Conservation (phyloP, 2,329 filamentous ascomycete genomes). For the Aspergillus sp. region DNA sequence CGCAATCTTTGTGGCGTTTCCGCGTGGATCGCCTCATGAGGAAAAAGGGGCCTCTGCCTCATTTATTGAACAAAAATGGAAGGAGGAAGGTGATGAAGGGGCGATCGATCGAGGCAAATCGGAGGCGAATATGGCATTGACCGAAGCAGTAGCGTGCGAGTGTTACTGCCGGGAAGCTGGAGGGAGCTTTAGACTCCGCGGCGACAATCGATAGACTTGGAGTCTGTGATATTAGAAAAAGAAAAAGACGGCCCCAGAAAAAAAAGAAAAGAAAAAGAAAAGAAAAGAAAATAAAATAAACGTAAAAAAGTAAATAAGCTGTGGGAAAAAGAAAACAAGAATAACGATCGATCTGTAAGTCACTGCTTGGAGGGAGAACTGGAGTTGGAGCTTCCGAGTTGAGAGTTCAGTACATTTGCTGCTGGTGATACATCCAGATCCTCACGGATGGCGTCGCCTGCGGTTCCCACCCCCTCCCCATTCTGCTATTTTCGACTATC, state of each 20-base stretch:
- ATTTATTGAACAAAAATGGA: background rate
- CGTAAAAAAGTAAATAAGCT: slow-evolving; percentile 2
- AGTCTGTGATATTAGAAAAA: slow-evolving; percentile 1
- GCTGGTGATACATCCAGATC: slow-evolving; percentile 24
- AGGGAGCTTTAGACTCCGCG: slow-evolving; percentile 9
- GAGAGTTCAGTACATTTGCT: slow-evolving; percentile 9
- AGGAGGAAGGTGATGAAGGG: background rate
- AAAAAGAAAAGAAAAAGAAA: background rate
- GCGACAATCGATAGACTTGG: background rate
- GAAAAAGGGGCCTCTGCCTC: background rate
- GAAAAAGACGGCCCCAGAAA: slow-evolving; percentile 2
- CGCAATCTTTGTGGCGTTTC: slow-evolving; percentile 21
- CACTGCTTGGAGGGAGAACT: slow-evolving; percentile 12
- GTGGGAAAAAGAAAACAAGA: slow-evolving; percentile 5
- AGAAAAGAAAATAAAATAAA: background rate
- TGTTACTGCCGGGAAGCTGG: slow-evolving; percentile 2
- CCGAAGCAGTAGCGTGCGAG: background rate
- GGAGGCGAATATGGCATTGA: background rate
- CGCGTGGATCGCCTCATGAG: slow-evolving; percentile 20
- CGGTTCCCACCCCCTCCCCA: background rate
- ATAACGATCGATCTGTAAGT: slow-evolving; percentile 23
- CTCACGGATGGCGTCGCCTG: slow-evolving; percentile 20
- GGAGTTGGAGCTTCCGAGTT: slow-evolving; percentile 21
- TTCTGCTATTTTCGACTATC: slow-evolving; percentile 7
- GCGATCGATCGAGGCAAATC: slow-evolving; percentile 3